Percentiles rank a stretch among this genome's conserved stretches.
Evolutionary conservation across 352 stramenopile species (phyloP).

Genomic region (Poterioochromonas sp.): DNA sequence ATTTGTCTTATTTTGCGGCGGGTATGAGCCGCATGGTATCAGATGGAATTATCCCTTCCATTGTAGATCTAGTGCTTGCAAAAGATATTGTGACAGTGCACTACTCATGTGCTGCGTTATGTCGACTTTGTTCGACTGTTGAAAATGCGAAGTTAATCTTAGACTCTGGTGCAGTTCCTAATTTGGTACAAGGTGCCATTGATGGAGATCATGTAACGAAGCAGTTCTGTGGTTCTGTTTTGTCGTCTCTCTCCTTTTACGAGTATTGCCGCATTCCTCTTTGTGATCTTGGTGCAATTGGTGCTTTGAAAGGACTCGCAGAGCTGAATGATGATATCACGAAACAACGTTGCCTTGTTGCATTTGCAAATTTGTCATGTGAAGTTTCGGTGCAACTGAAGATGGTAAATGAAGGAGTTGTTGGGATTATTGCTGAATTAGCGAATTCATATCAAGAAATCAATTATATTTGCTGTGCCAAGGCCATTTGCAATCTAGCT

Average conservation of each 20-base stretch:
- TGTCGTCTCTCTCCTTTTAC: slow-evolving; percentile 35
- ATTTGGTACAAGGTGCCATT: slow-evolving; percentile 45
- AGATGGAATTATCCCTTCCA: slow-evolving; percentile 47
- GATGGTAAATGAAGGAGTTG: slow-evolving; percentile 48
- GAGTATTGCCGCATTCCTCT: slow-evolving; percentile 43
- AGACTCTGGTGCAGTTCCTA: slow-evolving; percentile 47
- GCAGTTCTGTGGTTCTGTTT: slow-evolving; percentile 48
- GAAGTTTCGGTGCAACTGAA: slow-evolving; percentile 44
- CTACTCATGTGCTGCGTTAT: slow-evolving; percentile 50
- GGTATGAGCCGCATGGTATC: slow-evolving; percentile 48
- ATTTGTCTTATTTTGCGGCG: slow-evolving; percentile 42
- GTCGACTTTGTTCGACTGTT: slow-evolving; percentile 45
- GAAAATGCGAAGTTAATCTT: slow-evolving; percentile 46
- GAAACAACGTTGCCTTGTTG: slow-evolving; percentile 46
- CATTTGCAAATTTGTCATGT: slow-evolving; percentile 49
- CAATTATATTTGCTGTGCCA: slow-evolving; percentile 48
- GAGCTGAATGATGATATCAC: slow-evolving; percentile 45
- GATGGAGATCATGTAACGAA: slow-evolving; percentile 45
- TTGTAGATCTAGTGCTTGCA: slow-evolving; percentile 49
- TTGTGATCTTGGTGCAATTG: slow-evolving; percentile 42
- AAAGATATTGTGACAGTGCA: slow-evolving; percentile 46
- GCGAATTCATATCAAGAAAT: slow-evolving; percentile 49
- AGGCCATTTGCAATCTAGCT: slow-evolving; percentile 49
- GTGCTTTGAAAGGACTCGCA: slow-evolving; percentile 45
- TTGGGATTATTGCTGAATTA: slow-evolving; percentile 47